Evolutionary conservation across 2,329 filamentous ascomycete species (phyloP).

Genomic region (Diaporthe amygdali): DNA sequence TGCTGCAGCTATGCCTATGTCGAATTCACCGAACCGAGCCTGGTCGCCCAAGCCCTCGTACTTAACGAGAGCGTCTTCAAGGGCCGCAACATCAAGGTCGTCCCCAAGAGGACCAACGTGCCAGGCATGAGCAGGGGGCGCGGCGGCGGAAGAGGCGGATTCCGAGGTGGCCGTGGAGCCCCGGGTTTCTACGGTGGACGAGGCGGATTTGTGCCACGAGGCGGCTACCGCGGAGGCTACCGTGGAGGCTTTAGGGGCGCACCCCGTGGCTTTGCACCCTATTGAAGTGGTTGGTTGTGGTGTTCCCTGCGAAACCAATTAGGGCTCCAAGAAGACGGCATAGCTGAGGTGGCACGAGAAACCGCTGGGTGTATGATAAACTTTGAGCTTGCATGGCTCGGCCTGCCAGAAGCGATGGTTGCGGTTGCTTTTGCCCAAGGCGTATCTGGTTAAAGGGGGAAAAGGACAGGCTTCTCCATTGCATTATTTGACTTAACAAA

Average conservation of each 20-base stretch:
- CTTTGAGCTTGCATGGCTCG: not conserved
- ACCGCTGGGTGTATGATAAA: conserved; percentile 12
- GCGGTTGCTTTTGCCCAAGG: conserved; percentile 19
- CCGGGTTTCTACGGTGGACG: conserved; percentile 46
- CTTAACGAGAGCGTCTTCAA: conserved; percentile 97
- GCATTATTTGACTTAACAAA: not conserved
- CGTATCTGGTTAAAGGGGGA: conserved; percentile 11
- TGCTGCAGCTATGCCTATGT: conserved; percentile 89
- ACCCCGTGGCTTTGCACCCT: conserved; percentile 68
- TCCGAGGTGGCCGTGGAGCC: conserved; percentile 53
- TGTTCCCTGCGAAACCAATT: not conserved
- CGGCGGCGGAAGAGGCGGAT: conserved; percentile 64
- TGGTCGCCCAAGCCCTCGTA: conserved; percentile 59
- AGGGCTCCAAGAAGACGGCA: not conserved
- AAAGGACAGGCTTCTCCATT: conserved; percentile 19
- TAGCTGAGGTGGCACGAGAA: not conserved
- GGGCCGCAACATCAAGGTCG: conserved; percentile 92
- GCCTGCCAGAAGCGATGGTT: conserved; percentile 18
- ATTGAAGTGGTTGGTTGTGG: conserved; percentile 47
- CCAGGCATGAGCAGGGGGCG: conserved; percentile 90
- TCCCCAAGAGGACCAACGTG: conserved; percentile 93
- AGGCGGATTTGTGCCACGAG: conserved; percentile 58
- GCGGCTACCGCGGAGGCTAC: conserved; percentile 65
- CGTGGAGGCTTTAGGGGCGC: conserved; percentile 60
- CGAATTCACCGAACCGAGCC: conserved; percentile 41